Percentiles rank a stretch among this genome's conserved stretches.
These are phyloP conservation scores for Zygotorulaspora sp. DNA, from an alignment of 805 yeast genomes.

Conservation along the genomic window DNA sequence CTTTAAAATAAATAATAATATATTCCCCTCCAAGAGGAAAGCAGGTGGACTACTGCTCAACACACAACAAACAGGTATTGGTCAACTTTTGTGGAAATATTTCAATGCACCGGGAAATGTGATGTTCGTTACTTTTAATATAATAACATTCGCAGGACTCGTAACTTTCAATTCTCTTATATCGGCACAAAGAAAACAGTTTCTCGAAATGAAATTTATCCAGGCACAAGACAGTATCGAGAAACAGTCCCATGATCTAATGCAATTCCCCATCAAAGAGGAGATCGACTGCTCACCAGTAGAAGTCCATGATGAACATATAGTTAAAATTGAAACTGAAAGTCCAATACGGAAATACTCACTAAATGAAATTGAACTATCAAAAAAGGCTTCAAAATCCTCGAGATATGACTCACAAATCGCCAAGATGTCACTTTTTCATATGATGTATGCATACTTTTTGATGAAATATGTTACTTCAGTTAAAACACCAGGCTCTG, in stretches of 20 bases:
- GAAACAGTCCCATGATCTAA: background rate
- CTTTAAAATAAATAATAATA: slow-evolving; percentile 5
- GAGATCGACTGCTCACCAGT: background rate
- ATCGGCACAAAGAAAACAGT: slow-evolving; percentile 14
- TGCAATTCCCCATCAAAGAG: background rate
- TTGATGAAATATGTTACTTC: slow-evolving; percentile 19
- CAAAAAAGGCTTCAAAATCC: slow-evolving; percentile 9
- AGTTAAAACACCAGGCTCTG: background rate
- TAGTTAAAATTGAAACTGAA: background rate
- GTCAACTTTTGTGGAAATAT: slow-evolving; percentile 35
- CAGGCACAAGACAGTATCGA: slow-evolving; percentile 6
- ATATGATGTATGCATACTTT: slow-evolving; percentile 29
- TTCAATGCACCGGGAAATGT: slow-evolving; percentile 39
- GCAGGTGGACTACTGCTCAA: slow-evolving; percentile 13
- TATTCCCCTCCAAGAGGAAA: slow-evolving; percentile 6
- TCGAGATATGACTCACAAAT: slow-evolving; percentile 15
- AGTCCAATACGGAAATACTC: slow-evolving; percentile 10
- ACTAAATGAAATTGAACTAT: slow-evolving; percentile 4
- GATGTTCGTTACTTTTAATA: slow-evolving; percentile 37
- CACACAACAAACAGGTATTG: slow-evolving; percentile 8
- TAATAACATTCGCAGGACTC: slow-evolving; percentile 35
- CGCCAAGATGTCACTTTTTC: slow-evolving; percentile 28
- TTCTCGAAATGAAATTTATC: slow-evolving; percentile 9
- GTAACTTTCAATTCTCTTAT: slow-evolving; percentile 33
- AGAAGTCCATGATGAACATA: background rate